phyloP scores from a whole-genome alignment of 805 yeast species.

The Myxozyma vanderwaltii region DNA sequence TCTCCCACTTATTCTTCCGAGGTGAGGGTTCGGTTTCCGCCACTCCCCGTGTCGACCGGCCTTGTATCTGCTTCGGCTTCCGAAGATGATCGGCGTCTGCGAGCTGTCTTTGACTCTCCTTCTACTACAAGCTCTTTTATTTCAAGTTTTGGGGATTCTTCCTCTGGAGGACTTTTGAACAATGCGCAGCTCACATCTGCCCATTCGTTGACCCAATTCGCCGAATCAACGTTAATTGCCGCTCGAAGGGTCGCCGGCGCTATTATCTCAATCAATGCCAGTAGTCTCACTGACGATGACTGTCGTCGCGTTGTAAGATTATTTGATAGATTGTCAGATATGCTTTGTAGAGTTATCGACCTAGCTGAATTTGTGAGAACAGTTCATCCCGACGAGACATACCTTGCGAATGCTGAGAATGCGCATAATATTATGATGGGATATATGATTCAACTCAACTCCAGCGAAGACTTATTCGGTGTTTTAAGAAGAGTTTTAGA shows the following conservation, averaged over 20 bases:
- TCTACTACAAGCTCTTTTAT: constrained; percentile 25
- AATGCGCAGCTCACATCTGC: constrained; percentile 73
- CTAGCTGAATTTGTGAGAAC: constrained; percentile 89
- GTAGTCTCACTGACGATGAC: constrained; percentile 46
- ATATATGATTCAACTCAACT: constrained; percentile 89
- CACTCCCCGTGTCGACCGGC: constrained; percentile 7
- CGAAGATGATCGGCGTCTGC: constrained; percentile 33
- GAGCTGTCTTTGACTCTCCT: constrained; percentile 34
- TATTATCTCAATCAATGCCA: constrained; percentile 50
- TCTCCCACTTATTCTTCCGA: neutral
- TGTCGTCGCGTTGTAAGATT: constrained; percentile 57
- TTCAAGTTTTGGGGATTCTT: neutral
- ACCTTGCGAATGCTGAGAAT: constrained; percentile 78
- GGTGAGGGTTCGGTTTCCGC: constrained; percentile 3
- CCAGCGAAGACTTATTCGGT: constrained; percentile 70
- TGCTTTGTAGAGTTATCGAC: constrained; percentile 89
- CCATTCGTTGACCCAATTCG: constrained; percentile 67
- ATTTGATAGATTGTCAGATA: constrained; percentile 83
- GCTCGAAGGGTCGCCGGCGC: constrained; percentile 64
- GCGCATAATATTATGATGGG: constrained; percentile 89
- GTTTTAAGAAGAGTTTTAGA: constrained; percentile 60
- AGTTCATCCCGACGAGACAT: constrained; percentile 68
- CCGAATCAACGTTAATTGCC: constrained; percentile 59
- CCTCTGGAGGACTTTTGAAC: constrained; percentile 62
- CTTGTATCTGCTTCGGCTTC: constrained; percentile 1